Conservation (phyloP, 805 yeast genomes). For the Zygotorulaspora chibaensis region DNA sequence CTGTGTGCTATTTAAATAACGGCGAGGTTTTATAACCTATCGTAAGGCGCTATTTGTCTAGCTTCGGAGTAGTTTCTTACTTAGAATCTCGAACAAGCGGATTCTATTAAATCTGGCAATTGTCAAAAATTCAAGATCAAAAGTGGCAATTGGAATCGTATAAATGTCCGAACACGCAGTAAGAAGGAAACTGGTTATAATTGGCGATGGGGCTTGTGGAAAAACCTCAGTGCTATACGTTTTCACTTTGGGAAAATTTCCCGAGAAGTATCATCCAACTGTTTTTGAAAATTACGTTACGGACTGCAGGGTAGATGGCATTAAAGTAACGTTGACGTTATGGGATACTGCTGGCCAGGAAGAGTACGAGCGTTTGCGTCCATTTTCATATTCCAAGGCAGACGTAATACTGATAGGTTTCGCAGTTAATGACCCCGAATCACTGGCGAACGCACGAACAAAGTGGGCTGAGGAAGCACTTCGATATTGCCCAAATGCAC, state of each 20-base stretch:
- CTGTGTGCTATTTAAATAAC: too few relatives aligned
- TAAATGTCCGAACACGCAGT: constrained; percentile 35
- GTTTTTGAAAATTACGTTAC: constrained; percentile 93
- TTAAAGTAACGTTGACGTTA: constrained; percentile 77
- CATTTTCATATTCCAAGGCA: constrained; percentile 82
- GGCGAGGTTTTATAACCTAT: too few relatives aligned
- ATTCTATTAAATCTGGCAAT: too few relatives aligned
- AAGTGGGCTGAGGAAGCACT: constrained; percentile 88
- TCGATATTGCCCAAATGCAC: constrained; percentile 75
- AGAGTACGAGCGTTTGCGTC: constrained; percentile 86
- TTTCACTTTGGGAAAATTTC: constrained; percentile 88
- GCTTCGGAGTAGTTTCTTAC: too few relatives aligned
- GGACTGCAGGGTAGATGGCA: constrained; percentile 90
- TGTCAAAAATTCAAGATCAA: too few relatives aligned
- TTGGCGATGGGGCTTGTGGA: constrained; percentile 95
- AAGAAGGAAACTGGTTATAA: constrained; percentile 77
- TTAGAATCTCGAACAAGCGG: too few relatives aligned
- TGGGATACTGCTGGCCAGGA: constrained; percentile 99
- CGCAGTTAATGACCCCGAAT: constrained; percentile 80
- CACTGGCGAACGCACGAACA: constrained; percentile 71
- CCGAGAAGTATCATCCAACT: constrained; percentile 89
- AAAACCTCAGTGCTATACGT: constrained; percentile 88
- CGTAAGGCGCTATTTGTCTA: too few relatives aligned
- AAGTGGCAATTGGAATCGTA: background rate
- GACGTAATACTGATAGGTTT: constrained; percentile 82